Conservation (phyloP, 2,329 filamentous ascomycete species). For the Clonostachys rosea region DNA sequence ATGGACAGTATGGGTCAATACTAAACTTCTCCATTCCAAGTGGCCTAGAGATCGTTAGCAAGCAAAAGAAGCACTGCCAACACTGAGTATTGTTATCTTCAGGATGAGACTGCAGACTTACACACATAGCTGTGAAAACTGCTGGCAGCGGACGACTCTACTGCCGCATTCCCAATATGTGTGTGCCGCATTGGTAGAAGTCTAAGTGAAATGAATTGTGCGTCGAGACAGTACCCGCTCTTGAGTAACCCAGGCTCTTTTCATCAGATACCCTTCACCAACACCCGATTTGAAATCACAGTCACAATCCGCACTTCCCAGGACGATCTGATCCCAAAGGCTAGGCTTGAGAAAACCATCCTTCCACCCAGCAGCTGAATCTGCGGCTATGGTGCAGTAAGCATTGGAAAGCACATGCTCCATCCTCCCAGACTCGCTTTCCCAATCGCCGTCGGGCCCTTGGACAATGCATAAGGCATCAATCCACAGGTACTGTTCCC, state of each 20-base stretch:
- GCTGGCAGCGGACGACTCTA: neutral
- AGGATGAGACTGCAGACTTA: neutral
- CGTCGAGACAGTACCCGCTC: neutral
- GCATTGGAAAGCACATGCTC: neutral
- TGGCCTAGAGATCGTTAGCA: neutral
- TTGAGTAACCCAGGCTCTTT: neutral
- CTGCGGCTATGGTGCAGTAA: neutral
- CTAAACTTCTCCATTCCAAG: neutral
- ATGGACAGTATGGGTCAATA: neutral
- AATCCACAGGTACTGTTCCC: neutral
- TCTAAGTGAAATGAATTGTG: neutral
- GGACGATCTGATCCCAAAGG: neutral
- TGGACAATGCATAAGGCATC: neutral
- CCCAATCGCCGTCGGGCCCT: neutral
- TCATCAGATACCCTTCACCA: neutral
- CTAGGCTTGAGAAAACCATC: neutral
- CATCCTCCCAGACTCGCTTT: neutral
- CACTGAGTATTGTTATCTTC: too few species aligned
- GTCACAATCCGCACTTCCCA: neutral
- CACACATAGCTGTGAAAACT: neutral
- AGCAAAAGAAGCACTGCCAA: neutral
- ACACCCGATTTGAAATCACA: neutral
- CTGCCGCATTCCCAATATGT: neutral
- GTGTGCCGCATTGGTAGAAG: neutral
- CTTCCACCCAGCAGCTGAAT: neutral